Conservation (phyloP, 2,329 filamentous ascomycete species). For the Zasmidium citrigriseum region DNA sequence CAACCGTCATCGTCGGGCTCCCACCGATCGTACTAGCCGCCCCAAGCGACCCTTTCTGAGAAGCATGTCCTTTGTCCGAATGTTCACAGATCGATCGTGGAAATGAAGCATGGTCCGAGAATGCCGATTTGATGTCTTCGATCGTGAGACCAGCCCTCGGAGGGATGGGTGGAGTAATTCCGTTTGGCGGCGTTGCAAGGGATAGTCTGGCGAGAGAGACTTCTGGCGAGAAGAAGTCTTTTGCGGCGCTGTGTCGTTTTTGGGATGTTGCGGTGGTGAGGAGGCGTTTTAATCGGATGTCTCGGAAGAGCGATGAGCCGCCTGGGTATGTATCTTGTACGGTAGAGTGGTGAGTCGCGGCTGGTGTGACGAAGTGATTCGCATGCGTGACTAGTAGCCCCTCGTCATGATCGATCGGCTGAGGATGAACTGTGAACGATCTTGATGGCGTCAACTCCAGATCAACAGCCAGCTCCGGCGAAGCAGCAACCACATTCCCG, state of each 20-base stretch:
- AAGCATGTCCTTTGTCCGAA: background rate
- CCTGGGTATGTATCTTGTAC: background rate
- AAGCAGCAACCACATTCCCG: background rate
- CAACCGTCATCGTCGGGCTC: background rate
- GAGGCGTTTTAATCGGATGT: background rate
- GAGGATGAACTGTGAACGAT: background rate
- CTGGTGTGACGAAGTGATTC: background rate
- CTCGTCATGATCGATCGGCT: background rate
- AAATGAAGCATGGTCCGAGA: background rate
- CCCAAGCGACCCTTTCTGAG: background rate
- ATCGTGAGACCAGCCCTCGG: background rate
- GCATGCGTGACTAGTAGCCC: background rate
- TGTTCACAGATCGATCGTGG: background rate
- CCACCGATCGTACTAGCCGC: background rate
- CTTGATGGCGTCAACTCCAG: background rate
- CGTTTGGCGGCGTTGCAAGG: background rate
- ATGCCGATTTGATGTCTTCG: background rate
- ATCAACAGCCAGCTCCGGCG: background rate
- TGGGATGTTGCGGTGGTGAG: background rate
- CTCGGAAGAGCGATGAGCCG: background rate
- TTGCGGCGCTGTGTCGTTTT: background rate
- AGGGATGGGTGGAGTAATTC: background rate
- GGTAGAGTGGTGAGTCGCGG: background rate
- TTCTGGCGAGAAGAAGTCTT: background rate
- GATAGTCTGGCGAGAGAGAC: background rate